Evolutionary conservation across 176 grass and related monocot species (phyloP).

Genomic region (Oryza punctata): DNA sequence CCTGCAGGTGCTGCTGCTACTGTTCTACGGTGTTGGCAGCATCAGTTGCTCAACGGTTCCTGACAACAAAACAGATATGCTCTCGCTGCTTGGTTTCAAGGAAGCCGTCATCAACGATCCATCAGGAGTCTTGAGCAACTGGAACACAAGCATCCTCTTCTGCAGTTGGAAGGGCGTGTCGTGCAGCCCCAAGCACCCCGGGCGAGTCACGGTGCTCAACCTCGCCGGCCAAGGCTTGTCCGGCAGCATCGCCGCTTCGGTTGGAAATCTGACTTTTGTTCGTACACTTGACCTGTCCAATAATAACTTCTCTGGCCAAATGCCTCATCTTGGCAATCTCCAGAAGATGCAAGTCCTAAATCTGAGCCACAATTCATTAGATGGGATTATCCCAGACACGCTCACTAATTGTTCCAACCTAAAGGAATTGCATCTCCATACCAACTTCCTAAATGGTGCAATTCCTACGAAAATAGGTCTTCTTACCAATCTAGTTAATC

Average conservation of each 20-base stretch:
- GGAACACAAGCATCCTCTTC: background rate
- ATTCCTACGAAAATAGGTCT: too few relatives aligned
- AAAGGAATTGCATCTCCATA: background rate
- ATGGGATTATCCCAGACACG: background rate
- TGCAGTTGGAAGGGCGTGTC: background rate
- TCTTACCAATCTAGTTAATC: background rate
- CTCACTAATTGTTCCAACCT: background rate
- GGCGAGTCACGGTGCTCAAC: fast-evolving
- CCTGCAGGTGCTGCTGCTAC: too few relatives aligned
- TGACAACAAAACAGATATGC: background rate
- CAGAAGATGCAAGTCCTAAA: background rate
- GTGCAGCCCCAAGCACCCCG: background rate
- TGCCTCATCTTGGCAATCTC: background rate
- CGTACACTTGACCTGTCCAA: background rate
- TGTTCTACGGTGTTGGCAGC: background rate
- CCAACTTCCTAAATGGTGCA: too few relatives aligned
- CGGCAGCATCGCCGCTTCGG: background rate
- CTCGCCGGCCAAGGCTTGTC: background rate
- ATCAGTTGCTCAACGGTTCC: too few relatives aligned
- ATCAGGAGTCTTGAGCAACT: background rate
- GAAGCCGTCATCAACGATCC: background rate
- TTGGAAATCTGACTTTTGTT: constrained; percentile 5
- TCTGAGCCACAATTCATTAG: background rate
- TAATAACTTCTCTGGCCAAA: background rate
- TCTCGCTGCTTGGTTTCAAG: background rate